Evolutionary conservation across 2,329 filamentous ascomycete species (phyloP), one percentile per base, ranked within the genome.

Genomic region (Sphaerulina populicola): DNA sequence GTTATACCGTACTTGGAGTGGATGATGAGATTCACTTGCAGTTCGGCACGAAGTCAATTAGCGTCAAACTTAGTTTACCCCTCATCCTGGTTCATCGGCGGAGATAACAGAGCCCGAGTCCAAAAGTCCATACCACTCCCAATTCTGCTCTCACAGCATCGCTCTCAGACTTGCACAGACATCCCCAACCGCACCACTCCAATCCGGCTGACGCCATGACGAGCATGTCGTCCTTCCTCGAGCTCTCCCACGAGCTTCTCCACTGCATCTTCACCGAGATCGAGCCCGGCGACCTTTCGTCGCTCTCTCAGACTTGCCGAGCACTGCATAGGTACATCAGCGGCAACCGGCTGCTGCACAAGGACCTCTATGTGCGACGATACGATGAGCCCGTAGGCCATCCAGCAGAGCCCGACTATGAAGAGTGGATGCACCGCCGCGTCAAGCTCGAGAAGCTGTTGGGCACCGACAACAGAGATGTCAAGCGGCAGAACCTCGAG

Each of bases 181-280:
- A 11, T 10, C 31, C 31, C n/a, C n/a, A n/a, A 35, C 31, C 31
- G 8, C 31, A 11, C 6, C 12, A 2, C 31, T n/a, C 6, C 10
- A 2, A 35, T n/a, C 12, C 31, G 4, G 31, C 31, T 35, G 31
- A 11, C 12, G 10, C 31, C 10, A 35, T 35, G 31, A 35, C 12
- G 10, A 11, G 10, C 10, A 72, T 71, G 61, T 62, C 68, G 8
- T 66, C 61, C 11, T 60, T 71, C n/a, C 61, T 71, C 29, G 62
- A 66, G 53, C 74, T 84, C 18, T 81, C 82, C 7, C 72, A 77
- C 6, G 83, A 87, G 70, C 74, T 86, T 38, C 64, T 86, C 23
- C 78, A 83, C 60, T 71, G 76, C 60, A 78, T 86, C 57, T 71
- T 87, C 55, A 67, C 65, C 51, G 73, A 75, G 57, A 72, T 84